Evolutionary conservation across 495 filamentous ascomycete genomes (phyloP).

Genomic region (Aspergillus biplanus): DNA sequence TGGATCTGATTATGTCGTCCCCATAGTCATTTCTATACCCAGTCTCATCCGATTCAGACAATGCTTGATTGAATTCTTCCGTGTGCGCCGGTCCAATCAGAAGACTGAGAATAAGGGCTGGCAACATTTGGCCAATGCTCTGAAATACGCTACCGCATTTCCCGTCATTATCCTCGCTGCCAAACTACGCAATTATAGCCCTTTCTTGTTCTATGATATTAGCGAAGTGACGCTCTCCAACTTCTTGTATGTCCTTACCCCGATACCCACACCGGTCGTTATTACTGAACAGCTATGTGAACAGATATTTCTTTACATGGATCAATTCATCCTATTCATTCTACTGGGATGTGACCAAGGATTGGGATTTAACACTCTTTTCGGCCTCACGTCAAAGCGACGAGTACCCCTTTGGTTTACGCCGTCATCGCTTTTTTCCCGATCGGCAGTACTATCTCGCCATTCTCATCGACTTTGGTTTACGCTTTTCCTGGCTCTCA

Average conservation of each 20-base stretch:
- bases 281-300: conserved; percentile 5
- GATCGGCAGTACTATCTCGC: conserved; percentile 79
- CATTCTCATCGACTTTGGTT: conserved; percentile 73
- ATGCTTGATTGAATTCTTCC: conserved; percentile 84
- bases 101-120: conserved; percentile 67
- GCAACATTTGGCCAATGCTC: conserved; percentile 87
- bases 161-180: conserved; percentile 83
- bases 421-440: conserved; percentile 71
- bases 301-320: conserved; percentile 63
- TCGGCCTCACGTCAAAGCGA: conserved; percentile 50
- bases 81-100: conserved; percentile 59
- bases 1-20: conserved; percentile 74
- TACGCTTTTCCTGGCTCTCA: conserved; percentile 88
- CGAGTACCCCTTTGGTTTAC: conserved; percentile 76
- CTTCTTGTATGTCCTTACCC: conserved; percentile 51
- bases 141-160: conserved; percentile 90
- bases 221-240: conserved; percentile 60
- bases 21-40: conserved; percentile 79
- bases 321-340: conserved; percentile 90
- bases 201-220: conserved; percentile 54
- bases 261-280: too few relatives aligned
- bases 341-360: conserved; percentile 96
- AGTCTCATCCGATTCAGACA: conserved; percentile 86
- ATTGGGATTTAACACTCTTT: conserved; percentile 95
- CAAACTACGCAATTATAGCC: conserved; percentile 69